Conservation (phyloP, 352 stramenopile species). For the Peronospora belbahrii region DNA sequence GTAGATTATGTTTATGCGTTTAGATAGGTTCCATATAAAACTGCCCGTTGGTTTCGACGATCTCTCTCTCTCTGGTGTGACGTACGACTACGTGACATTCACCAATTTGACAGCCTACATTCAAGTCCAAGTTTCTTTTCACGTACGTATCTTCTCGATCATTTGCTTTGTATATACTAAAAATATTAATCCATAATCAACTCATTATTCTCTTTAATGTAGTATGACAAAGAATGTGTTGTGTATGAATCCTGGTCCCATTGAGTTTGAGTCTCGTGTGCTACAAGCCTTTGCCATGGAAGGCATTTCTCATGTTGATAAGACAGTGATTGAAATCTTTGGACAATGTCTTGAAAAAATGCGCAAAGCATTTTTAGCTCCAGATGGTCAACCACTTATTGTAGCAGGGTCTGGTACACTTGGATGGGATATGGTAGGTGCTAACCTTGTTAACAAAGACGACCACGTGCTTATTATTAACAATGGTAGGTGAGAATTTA, state of each 20-base stretch:
- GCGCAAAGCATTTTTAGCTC: conserved; percentile 65
- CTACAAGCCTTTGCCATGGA: conserved; percentile 61
- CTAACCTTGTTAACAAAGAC: conserved; percentile 55
- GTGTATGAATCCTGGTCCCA: conserved; percentile 78
- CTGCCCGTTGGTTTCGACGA: too few species aligned
- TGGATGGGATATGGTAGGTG: conserved; percentile 78
- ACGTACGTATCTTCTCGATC: conserved; percentile 2
- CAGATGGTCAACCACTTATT: conserved; percentile 61
- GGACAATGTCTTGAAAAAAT: conserved; percentile 74
- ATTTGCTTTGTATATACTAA: too few species aligned
- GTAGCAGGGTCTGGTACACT: conserved; percentile 62
- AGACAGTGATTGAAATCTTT: conserved; percentile 68
- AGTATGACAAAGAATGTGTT: conserved; percentile 66
- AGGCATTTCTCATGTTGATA: conserved; percentile 76
- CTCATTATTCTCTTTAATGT: background rate
- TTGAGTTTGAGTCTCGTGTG: conserved; percentile 74
- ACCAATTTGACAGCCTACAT: too few species aligned
- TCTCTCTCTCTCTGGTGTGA: too few species aligned
- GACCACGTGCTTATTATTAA: conserved; percentile 68
- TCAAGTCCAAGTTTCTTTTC: too few species aligned
- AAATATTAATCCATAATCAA: too few species aligned
- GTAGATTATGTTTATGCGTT: too few species aligned
- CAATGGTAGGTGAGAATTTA: conserved; percentile 29
- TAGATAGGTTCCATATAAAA: too few species aligned
- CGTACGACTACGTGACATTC: too few species aligned